These are phyloP conservation scores for Hypoxylon sp. DNA, from an alignment of 2,329 filamentous ascomycete species.

Conservation along the genomic window DNA sequence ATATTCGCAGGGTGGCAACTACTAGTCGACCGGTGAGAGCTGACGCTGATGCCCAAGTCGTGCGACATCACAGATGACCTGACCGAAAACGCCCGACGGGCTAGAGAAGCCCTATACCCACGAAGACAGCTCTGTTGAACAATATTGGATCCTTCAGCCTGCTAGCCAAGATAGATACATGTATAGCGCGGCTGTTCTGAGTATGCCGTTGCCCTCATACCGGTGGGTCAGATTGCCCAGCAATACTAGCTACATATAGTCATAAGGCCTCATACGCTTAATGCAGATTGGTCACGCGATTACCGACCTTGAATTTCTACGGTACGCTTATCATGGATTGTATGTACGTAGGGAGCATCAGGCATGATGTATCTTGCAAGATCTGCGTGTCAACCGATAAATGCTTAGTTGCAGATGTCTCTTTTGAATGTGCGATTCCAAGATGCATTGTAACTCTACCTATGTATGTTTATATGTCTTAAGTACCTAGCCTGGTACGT, in stretches of 20 bases:
- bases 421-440: conserved; percentile 16
- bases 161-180: conserved; percentile 11
- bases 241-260: conserved; percentile 11
- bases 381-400: conserved; percentile 39
- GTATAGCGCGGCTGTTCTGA: conserved; percentile 18
- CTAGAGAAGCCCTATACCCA: conserved; percentile 15
- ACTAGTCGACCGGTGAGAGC: conserved; percentile 39
- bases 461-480: not conserved
- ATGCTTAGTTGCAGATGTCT: conserved; percentile 20
- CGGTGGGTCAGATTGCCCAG: conserved; percentile 9
- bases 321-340: conserved; percentile 33
- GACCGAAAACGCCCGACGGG: conserved; percentile 28
- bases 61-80: conserved; percentile 22
- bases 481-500: conserved; percentile 1
- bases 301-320: conserved; percentile 21
- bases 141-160: not conserved
- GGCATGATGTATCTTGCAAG: conserved; percentile 35
- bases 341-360: not conserved
- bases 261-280: conserved; percentile 31
- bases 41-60: conserved; percentile 36
- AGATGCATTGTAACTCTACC: conserved; percentile 25
- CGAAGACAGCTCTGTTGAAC: conserved; percentile 10
- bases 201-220: conserved; percentile 1
- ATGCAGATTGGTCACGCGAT: conserved; percentile 38
- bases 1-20: conserved; percentile 32